Percentiles rank a stretch among this genome's conserved stretches.
These are phyloP conservation scores for Agaricus subrufescens DNA, from an alignment of 768 basidiomycete genomes.

Conservation along the genomic window DNA sequence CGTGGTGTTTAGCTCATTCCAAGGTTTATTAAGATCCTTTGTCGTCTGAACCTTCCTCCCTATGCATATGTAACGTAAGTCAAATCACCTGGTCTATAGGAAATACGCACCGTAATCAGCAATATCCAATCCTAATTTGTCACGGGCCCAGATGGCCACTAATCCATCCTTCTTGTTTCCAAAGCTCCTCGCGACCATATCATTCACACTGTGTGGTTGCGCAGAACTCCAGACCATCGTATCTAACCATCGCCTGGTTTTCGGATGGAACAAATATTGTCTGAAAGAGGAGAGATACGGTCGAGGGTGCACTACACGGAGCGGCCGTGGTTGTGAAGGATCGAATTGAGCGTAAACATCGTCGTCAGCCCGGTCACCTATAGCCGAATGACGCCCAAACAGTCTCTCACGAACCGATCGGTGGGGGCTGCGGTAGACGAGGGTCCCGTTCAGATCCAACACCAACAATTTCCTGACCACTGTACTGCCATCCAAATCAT, in stretches of 20 bases:
- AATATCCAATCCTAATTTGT: conserved; percentile 62
- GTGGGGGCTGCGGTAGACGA: conserved; percentile 55
- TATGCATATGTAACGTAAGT: conserved; percentile 7
- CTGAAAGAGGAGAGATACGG: conserved; percentile 64
- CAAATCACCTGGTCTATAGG: not conserved
- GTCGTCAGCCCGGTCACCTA: not conserved
- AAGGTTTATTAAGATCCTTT: conserved; percentile 74
- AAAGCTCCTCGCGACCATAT: conserved; percentile 70
- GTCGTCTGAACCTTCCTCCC: conserved; percentile 51
- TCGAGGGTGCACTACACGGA: conserved; percentile 46
- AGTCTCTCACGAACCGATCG: conserved; percentile 10
- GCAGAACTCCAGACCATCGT: conserved; percentile 90
- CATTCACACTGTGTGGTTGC: conserved; percentile 70
- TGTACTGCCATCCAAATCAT: not conserved
- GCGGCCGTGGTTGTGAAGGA: conserved; percentile 18
- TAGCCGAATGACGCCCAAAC: not conserved
- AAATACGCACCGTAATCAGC: conserved; percentile 59
- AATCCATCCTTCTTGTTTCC: conserved; percentile 36
- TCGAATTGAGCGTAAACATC: conserved; percentile 19
- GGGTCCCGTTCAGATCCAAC: conserved; percentile 73
- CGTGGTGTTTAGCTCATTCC: conserved; percentile 34
- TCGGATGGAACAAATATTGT: conserved; percentile 56
- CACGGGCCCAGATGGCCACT: conserved; percentile 74
- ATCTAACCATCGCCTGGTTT: conserved; percentile 66
- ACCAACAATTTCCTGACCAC: conserved; percentile 56